Base-by-base conservation (phyloP, 2,329 filamentous ascomycete species). In the Zalaria sp. region DNA sequence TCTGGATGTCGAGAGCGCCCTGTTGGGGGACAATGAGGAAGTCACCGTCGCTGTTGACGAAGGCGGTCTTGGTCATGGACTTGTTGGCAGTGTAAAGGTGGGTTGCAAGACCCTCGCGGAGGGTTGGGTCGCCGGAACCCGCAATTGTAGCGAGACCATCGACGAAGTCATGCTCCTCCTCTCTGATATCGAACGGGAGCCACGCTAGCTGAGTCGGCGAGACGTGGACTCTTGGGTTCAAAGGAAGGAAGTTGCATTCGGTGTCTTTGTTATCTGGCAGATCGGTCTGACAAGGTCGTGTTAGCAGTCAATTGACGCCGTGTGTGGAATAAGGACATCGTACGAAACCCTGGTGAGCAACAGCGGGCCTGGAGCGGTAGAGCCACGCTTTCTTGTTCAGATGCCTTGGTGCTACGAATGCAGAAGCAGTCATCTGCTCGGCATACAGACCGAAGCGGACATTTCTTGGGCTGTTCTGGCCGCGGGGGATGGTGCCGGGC, bases 191-290 rank as follows among this genome's bases (percentile, higher is more conserved):
- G 40, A 72, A 67, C 3, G 68, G 43, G 49, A 62, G 44, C 67
- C 67, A 56, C 61, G 63, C 69, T 35, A 71, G 61, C 53, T 71
- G 66, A 46, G 71, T 68, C 4, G 68, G 62, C 38, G 67, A 66
- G 7, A 69, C 56, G 25, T 65, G 59, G 1, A 72, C 66, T 26
- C 59, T 57, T 37, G 63, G 60, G 39, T 62, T 63, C 39, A 69
- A 64, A 5, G 68, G 69, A 4, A 67, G 55, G 49, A 72, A 73
- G 48, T 59, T 65, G 43, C 58, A 56, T 41, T 60, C 52, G 27
- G 59, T 59, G 39, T 61, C 53, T n/a, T 57, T 34, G 36, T 47
- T 47, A 37, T 47, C 46, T 18, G 46, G 46, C 7, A 47, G 34
- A 37, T 45, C 41, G 1, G 46, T 45, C 45, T 44, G 35, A 31